These are phyloP conservation scores for Pseudonitzschia multistriata DNA, from an alignment of 108 stramenopile species.

Conservation along the genomic window DNA sequence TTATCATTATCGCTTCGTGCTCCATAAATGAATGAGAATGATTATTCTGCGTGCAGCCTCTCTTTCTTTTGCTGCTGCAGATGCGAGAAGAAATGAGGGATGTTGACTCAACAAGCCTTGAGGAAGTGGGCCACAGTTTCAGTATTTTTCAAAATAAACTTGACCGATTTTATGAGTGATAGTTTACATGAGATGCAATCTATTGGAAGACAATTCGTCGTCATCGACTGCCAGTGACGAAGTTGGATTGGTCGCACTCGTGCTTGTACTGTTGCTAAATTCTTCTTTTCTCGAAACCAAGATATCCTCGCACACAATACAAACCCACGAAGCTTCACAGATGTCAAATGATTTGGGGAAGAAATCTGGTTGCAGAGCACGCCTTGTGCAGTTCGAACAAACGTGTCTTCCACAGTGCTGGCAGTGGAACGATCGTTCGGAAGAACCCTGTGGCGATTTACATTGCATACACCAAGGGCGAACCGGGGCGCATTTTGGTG, in stretches of 20 bases:
- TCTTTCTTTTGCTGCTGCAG: no score
- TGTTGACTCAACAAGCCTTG: no score
- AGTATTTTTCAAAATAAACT: not conserved
- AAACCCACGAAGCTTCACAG: conserved; percentile 38
- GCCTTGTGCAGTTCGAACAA: conserved; percentile 54
- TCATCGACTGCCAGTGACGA: conserved; percentile 30
- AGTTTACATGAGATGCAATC: conserved; percentile 1
- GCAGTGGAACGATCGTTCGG: conserved; percentile 61
- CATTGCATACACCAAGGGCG: conserved; percentile 86
- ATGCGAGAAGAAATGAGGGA: no score
- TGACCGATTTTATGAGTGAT: not conserved
- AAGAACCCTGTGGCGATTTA: conserved; percentile 49
- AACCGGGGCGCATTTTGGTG: conserved; percentile 51
- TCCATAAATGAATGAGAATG: no score
- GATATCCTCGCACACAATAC: conserved; percentile 55
- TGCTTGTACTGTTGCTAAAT: conserved; percentile 27
- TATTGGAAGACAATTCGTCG: conserved; percentile 15
- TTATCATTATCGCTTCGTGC: no score
- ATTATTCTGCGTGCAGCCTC: no score
- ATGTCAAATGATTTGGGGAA: conserved; percentile 53
- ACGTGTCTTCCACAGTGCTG: conserved; percentile 74
- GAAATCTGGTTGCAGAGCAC: conserved; percentile 35
- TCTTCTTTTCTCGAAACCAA: conserved; percentile 45
- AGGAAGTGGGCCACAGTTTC: no score
- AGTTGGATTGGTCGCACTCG: conserved; percentile 19